Percentiles rank a stretch among this genome's conserved stretches.
Evolutionary conservation across 306 rosid genomes (phyloP).

Genomic region (Malus sieversii): DNA sequence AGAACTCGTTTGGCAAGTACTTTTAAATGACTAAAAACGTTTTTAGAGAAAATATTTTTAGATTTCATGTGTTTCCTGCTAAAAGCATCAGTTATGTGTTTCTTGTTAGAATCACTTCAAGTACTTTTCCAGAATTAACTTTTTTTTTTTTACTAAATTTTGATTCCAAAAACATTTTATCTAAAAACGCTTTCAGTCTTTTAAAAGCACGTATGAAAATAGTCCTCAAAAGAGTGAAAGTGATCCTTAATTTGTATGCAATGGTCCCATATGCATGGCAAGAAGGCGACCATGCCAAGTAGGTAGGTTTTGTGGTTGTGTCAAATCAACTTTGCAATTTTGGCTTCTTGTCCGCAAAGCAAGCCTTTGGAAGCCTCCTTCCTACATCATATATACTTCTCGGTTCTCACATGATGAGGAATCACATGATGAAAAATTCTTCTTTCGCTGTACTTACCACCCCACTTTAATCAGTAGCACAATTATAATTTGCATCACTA

Average conservation of each 20-base stretch:
- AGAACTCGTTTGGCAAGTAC: accelerated
- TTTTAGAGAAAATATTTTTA: too few relatives aligned
- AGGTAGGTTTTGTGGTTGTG: constrained; percentile 32
- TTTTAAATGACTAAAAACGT: too few relatives aligned
- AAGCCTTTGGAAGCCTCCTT: constrained; percentile 37
- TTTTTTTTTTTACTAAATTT: accelerated
- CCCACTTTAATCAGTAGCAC: neutral
- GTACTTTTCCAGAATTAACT: too few relatives aligned
- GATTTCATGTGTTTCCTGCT: too few relatives aligned
- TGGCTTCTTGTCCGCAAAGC: constrained; percentile 67
- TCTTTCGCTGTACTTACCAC: neutral
- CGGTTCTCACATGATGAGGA: neutral
- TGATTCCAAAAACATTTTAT: too few relatives aligned
- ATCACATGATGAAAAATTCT: neutral
- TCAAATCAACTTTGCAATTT: constrained; percentile 35
- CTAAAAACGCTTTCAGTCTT: accelerated
- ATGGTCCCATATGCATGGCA: constrained; percentile 5
- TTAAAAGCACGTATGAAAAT: accelerated
- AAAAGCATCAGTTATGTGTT: too few relatives aligned
- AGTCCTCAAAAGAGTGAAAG: too few relatives aligned
- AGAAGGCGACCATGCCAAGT: constrained; percentile 27
- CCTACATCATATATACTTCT: neutral
- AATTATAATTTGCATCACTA: constrained; percentile 20
- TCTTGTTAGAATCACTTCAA: too few relatives aligned
- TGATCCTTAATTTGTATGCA: neutral